Conservation (phyloP, 1,139 yeast species). For the Hyphopichia pseudoburtonii region DNA sequence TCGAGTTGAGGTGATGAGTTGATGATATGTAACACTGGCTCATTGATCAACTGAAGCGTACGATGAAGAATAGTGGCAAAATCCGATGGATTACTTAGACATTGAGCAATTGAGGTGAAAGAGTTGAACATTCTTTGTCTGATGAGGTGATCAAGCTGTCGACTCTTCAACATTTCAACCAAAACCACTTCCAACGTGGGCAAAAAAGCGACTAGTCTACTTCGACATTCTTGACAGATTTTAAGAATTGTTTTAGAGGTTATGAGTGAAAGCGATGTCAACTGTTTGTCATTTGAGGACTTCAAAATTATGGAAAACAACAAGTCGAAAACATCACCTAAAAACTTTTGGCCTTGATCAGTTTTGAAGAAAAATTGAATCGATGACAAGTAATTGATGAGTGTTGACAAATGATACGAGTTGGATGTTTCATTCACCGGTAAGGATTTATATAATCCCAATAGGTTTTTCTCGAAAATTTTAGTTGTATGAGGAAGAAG, state of each 20-base stretch:
- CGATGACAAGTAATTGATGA: constrained; percentile 53
- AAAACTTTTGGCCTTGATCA: constrained; percentile 32
- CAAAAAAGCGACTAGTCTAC: constrained; percentile 44
- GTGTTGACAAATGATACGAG: constrained; percentile 31
- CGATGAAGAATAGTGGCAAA: constrained; percentile 22
- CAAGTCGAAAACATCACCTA: constrained; percentile 52
- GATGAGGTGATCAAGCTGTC: constrained; percentile 47
- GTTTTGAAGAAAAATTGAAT: constrained; percentile 54
- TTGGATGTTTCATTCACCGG: constrained; percentile 9
- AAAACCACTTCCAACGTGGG: constrained; percentile 54
- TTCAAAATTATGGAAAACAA: constrained; percentile 34
- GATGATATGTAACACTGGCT: constrained; percentile 15
- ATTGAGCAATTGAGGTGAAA: constrained; percentile 60
- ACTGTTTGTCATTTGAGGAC: constrained; percentile 6
- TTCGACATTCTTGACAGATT: constrained; percentile 62
- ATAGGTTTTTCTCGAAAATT: constrained; percentile 25
- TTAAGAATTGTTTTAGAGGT: constrained; percentile 61
- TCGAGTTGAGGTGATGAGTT: constrained; percentile 5
- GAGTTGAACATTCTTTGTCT: constrained; percentile 63
- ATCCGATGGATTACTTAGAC: constrained; percentile 42
- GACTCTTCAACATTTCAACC: constrained; percentile 50
- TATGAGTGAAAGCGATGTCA: constrained; percentile 26
- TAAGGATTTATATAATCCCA: constrained; percentile 18
- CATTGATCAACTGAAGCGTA: constrained; percentile 22
- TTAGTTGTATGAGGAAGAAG: constrained; percentile 27